Evolutionary conservation across 768 basidiomycete genomes (phyloP), one percentile per base, ranked within the genome.

Genomic region (Rubroboletus satanas): DNA sequence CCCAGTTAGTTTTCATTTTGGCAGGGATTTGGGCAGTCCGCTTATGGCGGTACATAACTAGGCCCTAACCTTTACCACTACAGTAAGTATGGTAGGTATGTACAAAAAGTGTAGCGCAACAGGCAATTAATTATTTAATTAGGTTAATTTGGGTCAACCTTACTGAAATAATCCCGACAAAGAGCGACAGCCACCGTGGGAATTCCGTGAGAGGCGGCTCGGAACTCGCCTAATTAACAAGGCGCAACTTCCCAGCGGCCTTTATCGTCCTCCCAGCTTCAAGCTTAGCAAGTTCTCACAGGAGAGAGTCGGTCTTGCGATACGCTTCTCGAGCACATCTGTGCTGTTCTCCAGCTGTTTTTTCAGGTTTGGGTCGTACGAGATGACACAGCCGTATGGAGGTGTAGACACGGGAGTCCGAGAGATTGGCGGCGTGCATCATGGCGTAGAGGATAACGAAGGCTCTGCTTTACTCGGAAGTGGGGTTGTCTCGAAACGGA

Each of bases 311-410:
- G 14, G 18, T 14, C 8, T 35, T 29, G 36, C 28, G 35, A 21
- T 23, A 42, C 33, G 45, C n/a, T 37, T 18, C 28, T 28, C 38
- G 28, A 41, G 3, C 17, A 36, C 9, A 15, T 41, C 38, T 11
- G 39, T 15, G 29, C n/a, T 43, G 23, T 44, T 28, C 28, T 23
- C 17, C 29, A 38, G 26, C 17, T 39, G 1, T 51, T 31, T 39
- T 45, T 36, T 37, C 35, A 29, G 54, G 59, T 42, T 43, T 32
- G 63, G 65, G 38, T 62, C 60, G 45, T 78, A 77, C 77, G 82
- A 86, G 63, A 90, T 88, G 87, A 77, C 81, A 33, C 83, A 82
- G 53, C 78, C 78, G 6, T 93, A 92, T 60, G 87, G 88, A 42
- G 73, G 81, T n/a, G 77, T 77, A 37, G 74, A 39, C 70, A 68